Evolutionary conservation across 2,329 filamentous ascomycete genomes (phyloP).

Genomic region (Penicillium italicum): DNA sequence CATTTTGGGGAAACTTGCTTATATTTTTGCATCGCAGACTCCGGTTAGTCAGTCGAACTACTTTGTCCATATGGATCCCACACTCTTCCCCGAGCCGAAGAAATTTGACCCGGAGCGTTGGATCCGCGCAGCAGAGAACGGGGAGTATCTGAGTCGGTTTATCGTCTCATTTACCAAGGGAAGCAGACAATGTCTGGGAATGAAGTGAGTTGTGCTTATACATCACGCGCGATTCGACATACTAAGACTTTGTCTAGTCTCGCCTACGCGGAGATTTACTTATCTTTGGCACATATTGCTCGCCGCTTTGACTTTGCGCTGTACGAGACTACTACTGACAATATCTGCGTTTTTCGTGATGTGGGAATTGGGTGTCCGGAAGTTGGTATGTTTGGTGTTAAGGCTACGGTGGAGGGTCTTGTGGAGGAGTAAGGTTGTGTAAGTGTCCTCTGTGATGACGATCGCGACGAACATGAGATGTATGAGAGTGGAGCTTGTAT

Average conservation of each 20-base stretch:
- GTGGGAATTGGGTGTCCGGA: constrained; percentile 16
- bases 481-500: background rate
- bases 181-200: constrained; percentile 22
- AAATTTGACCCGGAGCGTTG: constrained; percentile 23
- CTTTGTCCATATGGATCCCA: constrained; percentile 24
- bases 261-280: constrained; percentile 23
- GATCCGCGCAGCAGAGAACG: constrained; percentile 13
- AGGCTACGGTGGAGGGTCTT: constrained; percentile 15
- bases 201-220: constrained; percentile 16
- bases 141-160: constrained; percentile 17
- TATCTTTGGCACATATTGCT: constrained; percentile 20
- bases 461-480: background rate
- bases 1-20: background rate
- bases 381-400: constrained; percentile 14
- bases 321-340: constrained; percentile 16
- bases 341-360: constrained; percentile 21
- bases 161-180: constrained; percentile 25
- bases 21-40: constrained; percentile 7
- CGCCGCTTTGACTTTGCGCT: constrained; percentile 18
- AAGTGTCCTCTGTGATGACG: background rate
- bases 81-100: constrained; percentile 18
- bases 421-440: constrained; percentile 11
- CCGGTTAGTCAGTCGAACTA: constrained; percentile 25
- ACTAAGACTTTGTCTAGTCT: constrained; percentile 11
- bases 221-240: background rate